phyloP scores from a whole-genome alignment of 176 grass and related monocot genomes.

The Chrysopogon serrulatus region DNA sequence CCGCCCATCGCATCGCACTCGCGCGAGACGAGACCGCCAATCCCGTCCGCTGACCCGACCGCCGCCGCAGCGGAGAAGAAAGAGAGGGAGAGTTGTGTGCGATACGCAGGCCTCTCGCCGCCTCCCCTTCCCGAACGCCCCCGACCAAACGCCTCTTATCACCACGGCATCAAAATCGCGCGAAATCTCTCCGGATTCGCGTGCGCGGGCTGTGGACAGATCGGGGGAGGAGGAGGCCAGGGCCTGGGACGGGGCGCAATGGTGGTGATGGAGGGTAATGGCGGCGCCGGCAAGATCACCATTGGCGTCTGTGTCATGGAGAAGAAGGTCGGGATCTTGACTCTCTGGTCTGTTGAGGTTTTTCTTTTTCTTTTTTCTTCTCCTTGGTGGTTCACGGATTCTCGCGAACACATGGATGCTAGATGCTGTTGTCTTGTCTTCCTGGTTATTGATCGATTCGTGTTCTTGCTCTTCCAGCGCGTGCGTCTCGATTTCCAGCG shows the following conservation, averaged over 20 bases:
- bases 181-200: constrained; percentile 15
- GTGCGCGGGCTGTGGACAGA: not conserved
- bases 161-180: not conserved
- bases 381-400: not conserved
- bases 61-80: not conserved
- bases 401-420: not conserved
- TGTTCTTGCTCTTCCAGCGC: constrained; percentile 18
- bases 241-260: constrained; percentile 9
- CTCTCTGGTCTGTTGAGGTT: not conserved
- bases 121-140: not conserved
- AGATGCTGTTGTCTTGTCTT: not conserved
- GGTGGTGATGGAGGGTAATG: constrained; percentile 32
- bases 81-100: not conserved
- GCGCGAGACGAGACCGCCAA: not conserved
- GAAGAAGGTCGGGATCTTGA: constrained; percentile 67
- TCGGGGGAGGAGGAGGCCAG: not conserved
- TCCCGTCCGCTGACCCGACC: not conserved
- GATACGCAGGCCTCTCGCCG: not conserved
- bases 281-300: constrained; percentile 34
- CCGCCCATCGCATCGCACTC: not conserved
- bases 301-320: constrained; percentile 98
- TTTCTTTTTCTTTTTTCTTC: not conserved
- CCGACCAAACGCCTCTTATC: not conserved
- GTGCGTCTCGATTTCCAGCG: constrained; percentile 23
- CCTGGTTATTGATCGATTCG: constrained; percentile 24